A percentile compares a stretch with the other conserved stretches of the same genome.
phyloP scores from a whole-genome alignment of 768 basidiomycete genomes.

The Wakefieldia striispora region DNA sequence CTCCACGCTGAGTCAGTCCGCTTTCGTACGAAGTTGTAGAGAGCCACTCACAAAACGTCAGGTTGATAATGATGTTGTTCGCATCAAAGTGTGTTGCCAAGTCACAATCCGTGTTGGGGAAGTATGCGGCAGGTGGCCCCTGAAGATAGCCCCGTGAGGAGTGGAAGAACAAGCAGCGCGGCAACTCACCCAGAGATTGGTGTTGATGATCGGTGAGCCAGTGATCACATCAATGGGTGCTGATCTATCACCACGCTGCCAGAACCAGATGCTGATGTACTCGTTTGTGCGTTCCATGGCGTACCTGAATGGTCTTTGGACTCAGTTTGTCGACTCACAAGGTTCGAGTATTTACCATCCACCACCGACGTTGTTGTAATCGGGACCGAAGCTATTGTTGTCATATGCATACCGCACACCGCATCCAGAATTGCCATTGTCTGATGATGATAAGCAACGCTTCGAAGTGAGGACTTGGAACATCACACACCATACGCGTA shows the following conservation, averaged over 20 bases:
- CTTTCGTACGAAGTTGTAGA: not conserved
- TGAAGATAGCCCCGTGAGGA: not conserved
- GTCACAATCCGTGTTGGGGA: constrained; percentile 40
- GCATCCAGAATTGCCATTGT: constrained; percentile 37
- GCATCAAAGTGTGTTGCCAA: constrained; percentile 35
- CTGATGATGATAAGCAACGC: constrained; percentile 9
- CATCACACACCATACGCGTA: constrained; percentile 17
- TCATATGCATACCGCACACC: constrained; percentile 29
- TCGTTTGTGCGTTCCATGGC: constrained; percentile 35
- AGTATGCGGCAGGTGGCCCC: constrained; percentile 36
- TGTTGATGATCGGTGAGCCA: constrained; percentile 17
- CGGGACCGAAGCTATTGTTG: constrained; percentile 26
- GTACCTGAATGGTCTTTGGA: constrained; percentile 27
- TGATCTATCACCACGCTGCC: constrained; percentile 32
- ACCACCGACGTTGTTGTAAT: constrained; percentile 36
- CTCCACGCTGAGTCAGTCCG: constrained; percentile 8
- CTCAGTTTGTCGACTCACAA: not conserved
- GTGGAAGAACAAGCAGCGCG: not conserved
- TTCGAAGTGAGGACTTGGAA: not conserved
- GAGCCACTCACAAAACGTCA: constrained; percentile 30
- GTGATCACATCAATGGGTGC: constrained; percentile 34
- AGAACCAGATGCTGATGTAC: constrained; percentile 42
- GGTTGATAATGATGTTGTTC: constrained; percentile 34
- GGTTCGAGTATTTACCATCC: constrained; percentile 34
- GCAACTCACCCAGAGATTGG: constrained; percentile 23